Evolutionary conservation across 306 rosid genomes (phyloP).

Genomic region (Geum urbanum): DNA sequence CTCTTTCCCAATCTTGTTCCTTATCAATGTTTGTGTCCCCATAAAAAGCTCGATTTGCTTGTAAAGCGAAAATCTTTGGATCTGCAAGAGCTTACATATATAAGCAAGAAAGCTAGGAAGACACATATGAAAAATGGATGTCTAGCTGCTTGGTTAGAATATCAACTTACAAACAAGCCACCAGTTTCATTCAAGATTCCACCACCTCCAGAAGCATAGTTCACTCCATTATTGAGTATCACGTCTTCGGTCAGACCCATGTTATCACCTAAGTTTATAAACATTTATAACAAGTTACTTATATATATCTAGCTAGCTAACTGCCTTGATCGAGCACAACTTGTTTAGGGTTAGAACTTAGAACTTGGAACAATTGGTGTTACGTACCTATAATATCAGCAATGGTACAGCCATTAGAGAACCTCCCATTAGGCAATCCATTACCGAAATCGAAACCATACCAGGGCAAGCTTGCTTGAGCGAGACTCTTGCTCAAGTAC

Average conservation of each 20-base stretch:
- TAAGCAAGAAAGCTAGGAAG: neutral
- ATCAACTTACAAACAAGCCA: slow-evolving; percentile 60
- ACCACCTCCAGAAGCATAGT: slow-evolving; percentile 95
- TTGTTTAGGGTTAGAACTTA: neutral
- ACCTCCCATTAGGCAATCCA: slow-evolving; percentile 94
- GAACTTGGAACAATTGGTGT: too few species aligned
- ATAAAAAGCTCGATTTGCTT: slow-evolving; percentile 73
- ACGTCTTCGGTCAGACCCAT: slow-evolving; percentile 56
- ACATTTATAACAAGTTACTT: too few species aligned
- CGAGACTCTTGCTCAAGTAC: slow-evolving; percentile 60
- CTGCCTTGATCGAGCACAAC: neutral
- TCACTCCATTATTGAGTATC: slow-evolving; percentile 68
- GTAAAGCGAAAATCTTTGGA: slow-evolving; percentile 60
- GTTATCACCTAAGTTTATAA: too few species aligned
- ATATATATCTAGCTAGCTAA: too few species aligned
- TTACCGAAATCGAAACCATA: slow-evolving; percentile 93
- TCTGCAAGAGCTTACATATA: slow-evolving; percentile 42
- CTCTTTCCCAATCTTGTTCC: slow-evolving; percentile 49
- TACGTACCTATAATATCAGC: slow-evolving; percentile 91
- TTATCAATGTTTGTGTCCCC: slow-evolving; percentile 59
- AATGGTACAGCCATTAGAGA: slow-evolving; percentile 88
- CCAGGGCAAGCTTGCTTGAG: slow-evolving; percentile 85
- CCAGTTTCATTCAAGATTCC: slow-evolving; percentile 96
- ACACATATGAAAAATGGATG: neutral
- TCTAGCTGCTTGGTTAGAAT: neutral